Evolutionary conservation across 805 yeast genomes (phyloP).

Genomic region (Candida nemodendra): DNA sequence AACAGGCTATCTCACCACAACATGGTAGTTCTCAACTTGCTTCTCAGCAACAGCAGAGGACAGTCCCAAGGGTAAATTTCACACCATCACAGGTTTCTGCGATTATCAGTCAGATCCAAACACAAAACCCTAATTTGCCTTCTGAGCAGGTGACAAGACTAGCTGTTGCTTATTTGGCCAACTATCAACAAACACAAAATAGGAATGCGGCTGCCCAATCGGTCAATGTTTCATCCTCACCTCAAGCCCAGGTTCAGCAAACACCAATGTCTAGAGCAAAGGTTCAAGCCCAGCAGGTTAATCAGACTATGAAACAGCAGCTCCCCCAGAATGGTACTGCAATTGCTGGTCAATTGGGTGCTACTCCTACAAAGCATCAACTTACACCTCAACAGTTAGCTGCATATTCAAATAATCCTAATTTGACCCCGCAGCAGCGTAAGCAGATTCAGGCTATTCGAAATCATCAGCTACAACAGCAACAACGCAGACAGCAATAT

Average conservation of each 20-base stretch:
- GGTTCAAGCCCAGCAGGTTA: constrained; percentile 7
- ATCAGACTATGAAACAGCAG: constrained; percentile 7
- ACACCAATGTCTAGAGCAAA: neutral
- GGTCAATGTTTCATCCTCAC: no score
- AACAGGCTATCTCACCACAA: constrained; percentile 9
- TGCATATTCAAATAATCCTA: constrained; percentile 33
- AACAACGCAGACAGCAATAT: constrained; percentile 21
- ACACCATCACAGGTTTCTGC: constrained; percentile 66
- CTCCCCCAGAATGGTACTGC: constrained; percentile 12
- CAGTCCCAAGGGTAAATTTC: constrained; percentile 33
- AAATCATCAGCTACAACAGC: constrained; percentile 32
- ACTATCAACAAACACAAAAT: constrained; percentile 51
- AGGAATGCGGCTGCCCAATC: constrained; percentile 28
- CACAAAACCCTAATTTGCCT: constrained; percentile 60
- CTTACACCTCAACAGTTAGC: constrained; percentile 27
- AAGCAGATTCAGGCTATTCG: constrained; percentile 43
- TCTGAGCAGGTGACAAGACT: constrained; percentile 65
- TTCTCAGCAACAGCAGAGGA: constrained; percentile 15
- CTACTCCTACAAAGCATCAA: constrained; percentile 15
- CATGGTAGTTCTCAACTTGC: constrained; percentile 1
- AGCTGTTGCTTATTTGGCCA: constrained; percentile 63
- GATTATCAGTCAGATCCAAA: constrained; percentile 59
- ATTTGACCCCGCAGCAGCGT: constrained; percentile 44
- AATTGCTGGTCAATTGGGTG: constrained; percentile 17
- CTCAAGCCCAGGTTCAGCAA: constrained; percentile 24